Base-by-base conservation (phyloP, 2,329 filamentous ascomycete species). In the Sporothrix pallida region DNA sequence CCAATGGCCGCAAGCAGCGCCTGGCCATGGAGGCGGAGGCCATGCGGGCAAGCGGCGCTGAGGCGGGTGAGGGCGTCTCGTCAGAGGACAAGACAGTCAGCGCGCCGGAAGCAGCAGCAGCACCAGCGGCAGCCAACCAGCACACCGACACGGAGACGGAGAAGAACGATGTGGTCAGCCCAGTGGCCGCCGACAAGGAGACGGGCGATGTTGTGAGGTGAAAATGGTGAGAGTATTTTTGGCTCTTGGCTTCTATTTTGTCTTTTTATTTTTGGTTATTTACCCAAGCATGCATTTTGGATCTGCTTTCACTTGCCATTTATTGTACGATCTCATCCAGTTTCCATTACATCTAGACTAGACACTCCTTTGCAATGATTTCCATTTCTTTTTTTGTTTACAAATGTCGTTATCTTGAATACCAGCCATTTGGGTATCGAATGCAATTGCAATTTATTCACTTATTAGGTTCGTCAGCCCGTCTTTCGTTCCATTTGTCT, bases 1-100 rank as follows among this genome's bases (percentile, higher is more conserved):
- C 82, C 17, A 75, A 46, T 12, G 48, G 23, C 23, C 72, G 71
- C 37, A 75, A 75, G 72, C 74, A 75, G 72, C 67, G 69, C 52
- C 62, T 42, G 37, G 75, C 70, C 15, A 62, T 31, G 0, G 72
- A 70, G 31, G 62, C 42, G 5, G 48, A 50, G 26, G 48, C 46
- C 6, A 17, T 31, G 12, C n/a, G 23, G 26, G 52, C 48, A 7
- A 46, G n/a, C 48, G 48, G 4, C n/a, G 48, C 44, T 6, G 52
- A 17, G 4, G 10, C 13, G 6, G 23, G 15, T 44, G 48, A 68
- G 20, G 48, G 46, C 23, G 65, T 26, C 6, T 52, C 48, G 23
- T 20, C 37, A 12, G 65, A 68, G 46, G 48, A 52, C 31, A 37
- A 37, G 31, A 37, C 31, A 5, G 31, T 37, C 5, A 3, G 31